Percentiles rank a stretch among this genome's conserved stretches.
Evolutionary conservation across 768 basidiomycete species (phyloP).

Genomic region (Megacollybia marginata): DNA sequence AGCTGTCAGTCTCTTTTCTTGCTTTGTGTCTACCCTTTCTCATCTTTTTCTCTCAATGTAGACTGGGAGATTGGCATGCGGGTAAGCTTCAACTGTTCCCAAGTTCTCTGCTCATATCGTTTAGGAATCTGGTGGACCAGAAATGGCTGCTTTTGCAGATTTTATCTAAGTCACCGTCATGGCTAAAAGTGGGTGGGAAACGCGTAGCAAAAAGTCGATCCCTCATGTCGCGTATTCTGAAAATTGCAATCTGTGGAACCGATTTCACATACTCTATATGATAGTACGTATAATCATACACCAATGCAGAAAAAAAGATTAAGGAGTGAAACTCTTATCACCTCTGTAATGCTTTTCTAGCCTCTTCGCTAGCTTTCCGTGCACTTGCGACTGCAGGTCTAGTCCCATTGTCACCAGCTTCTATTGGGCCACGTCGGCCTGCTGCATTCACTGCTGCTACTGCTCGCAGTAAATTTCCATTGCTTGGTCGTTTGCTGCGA

Average conservation of each 20-base stretch:
- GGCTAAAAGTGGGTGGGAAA: too few species aligned
- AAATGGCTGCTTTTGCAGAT: conserved; percentile 76
- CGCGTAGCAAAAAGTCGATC: too few species aligned
- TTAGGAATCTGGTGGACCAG: conserved; percentile 75
- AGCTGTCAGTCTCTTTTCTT: conserved; percentile 49
- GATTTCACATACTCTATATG: too few species aligned
- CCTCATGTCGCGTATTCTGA: too few species aligned
- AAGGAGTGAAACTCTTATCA: neutral
- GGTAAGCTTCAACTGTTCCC: conserved; percentile 19
- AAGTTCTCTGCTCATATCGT: neutral
- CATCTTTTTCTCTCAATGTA: conserved; percentile 19
- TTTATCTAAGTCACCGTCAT: conserved; percentile 42
- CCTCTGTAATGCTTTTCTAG: conserved; percentile 36
- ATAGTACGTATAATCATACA: too few species aligned
- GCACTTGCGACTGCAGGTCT: conserved; percentile 39
- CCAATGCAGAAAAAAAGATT: too few species aligned
- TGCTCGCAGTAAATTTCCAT: conserved; percentile 47
- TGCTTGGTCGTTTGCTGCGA: conserved; percentile 36
- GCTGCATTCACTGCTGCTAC: conserved; percentile 54
- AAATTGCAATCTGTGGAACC: too few species aligned
- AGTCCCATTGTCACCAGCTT: conserved; percentile 8
- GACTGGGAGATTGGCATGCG: conserved; percentile 96
- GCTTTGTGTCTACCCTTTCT: conserved; percentile 2
- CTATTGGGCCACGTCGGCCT: conserved; percentile 15
- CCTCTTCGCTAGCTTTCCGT: conserved; percentile 45